Evolutionary conservation across 1,139 yeast genomes (phyloP).

Genomic region (Wickerhamomyces sp.): DNA sequence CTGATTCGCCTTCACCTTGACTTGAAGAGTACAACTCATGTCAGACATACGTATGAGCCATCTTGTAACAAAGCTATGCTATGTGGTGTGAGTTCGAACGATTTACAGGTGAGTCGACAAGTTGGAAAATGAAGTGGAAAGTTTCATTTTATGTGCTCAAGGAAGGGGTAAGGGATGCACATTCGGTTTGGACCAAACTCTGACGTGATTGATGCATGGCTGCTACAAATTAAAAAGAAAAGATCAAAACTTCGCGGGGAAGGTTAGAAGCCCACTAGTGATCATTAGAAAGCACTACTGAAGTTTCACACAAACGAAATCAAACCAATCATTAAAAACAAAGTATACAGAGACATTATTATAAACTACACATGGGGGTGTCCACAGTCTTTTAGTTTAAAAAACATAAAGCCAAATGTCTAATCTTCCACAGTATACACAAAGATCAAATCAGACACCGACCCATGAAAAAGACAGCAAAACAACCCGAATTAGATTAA

Average conservation of each 20-base stretch:
- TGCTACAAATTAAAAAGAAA: too few relatives aligned
- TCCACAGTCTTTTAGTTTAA: not conserved
- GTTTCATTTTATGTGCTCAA: too few relatives aligned
- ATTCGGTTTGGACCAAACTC: too few relatives aligned
- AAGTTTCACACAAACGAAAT: too few relatives aligned
- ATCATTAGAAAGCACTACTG: too few relatives aligned
- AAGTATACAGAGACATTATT: conserved; percentile 1
- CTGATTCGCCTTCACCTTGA: not conserved
- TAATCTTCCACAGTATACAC: conserved; percentile 4
- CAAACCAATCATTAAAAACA: not conserved
- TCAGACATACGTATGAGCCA: conserved; percentile 16
- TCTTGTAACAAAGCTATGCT: not conserved
- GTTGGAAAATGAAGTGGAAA: too few relatives aligned
- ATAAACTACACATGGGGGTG: conserved; percentile 1
- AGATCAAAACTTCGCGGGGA: too few relatives aligned
- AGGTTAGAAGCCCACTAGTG: too few relatives aligned
- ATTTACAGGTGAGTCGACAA: too few relatives aligned
- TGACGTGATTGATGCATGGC: too few relatives aligned
- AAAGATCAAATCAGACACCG: conserved; percentile 4
- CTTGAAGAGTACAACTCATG: too few relatives aligned
- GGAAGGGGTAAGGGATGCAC: too few relatives aligned
- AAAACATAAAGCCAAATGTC: conserved; percentile 1
- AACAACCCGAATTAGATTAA: conserved; percentile 3
- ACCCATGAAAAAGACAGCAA: not conserved
- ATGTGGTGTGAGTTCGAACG: not conserved